Percentiles rank a stretch among this genome's conserved stretches.
Evolutionary conservation across 1,139 yeast species (phyloP).

Genomic region (Debaryomycetaceae sp.): DNA sequence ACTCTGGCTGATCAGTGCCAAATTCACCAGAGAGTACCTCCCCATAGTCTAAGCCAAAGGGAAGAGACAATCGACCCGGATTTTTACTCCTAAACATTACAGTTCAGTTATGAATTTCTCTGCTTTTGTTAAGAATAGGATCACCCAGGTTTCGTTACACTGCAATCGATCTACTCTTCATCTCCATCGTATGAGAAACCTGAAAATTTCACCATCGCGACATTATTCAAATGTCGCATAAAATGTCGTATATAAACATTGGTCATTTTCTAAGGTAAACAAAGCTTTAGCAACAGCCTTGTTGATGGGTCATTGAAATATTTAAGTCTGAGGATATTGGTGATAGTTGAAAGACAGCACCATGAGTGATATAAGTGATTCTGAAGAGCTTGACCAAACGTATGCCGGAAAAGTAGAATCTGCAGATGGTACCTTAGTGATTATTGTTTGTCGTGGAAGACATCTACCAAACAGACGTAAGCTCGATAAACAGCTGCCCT

Average conservation of each 20-base stretch:
- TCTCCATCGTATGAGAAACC: background rate
- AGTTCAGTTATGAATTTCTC: too few relatives aligned
- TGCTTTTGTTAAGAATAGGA: too few relatives aligned
- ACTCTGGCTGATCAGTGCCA: constrained; percentile 34
- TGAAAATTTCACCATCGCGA: background rate
- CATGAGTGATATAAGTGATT: background rate
- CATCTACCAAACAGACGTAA: constrained; percentile 81
- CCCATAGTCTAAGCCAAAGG: constrained; percentile 66
- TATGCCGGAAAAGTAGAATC: constrained; percentile 21
- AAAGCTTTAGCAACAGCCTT: background rate
- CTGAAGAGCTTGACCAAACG: background rate
- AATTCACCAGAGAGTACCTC: constrained; percentile 43
- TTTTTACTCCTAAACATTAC: constrained; percentile 17
- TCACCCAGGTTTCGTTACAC: too few relatives aligned
- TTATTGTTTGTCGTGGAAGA: constrained; percentile 52
- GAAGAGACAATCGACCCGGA: constrained; percentile 38
- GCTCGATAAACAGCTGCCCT: constrained; percentile 87
- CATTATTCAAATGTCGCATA: background rate
- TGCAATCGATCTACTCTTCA: too few relatives aligned
- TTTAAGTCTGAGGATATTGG: background rate
- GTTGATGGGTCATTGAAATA: background rate
- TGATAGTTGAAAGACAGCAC: background rate
- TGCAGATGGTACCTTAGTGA: constrained; percentile 46
- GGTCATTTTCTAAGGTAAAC: background rate
- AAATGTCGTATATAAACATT: background rate